Evolutionary conservation across 1,284 basidiomycete genomes (phyloP).

Genomic region (Ceratobasidium sp.): DNA sequence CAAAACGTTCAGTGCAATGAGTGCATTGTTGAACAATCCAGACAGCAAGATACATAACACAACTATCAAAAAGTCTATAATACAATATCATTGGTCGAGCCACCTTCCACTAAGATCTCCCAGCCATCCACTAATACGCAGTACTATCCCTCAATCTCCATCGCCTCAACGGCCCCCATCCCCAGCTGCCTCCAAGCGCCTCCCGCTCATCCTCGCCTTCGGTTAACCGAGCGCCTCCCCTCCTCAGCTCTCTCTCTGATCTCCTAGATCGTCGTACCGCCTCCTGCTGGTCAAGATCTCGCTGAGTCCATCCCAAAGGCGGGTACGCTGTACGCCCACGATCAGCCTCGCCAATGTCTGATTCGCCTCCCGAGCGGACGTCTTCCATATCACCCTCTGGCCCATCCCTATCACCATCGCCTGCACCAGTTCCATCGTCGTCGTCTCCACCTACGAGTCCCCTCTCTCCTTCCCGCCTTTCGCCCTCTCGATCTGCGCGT

Average conservation of each 20-base stretch:
- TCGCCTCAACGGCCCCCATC: conserved; percentile 77
- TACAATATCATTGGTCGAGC: background rate
- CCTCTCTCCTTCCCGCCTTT: conserved; percentile 50
- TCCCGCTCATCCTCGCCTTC: conserved; percentile 23
- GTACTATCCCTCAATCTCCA: conserved; percentile 82
- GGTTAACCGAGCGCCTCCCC: conserved; percentile 48
- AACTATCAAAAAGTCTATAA: background rate
- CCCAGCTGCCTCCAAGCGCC: conserved; percentile 63
- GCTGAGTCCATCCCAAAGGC: conserved; percentile 20
- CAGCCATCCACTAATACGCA: conserved; percentile 60
- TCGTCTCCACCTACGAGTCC: conserved; percentile 46
- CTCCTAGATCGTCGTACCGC: conserved; percentile 19
- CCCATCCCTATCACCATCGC: conserved; percentile 41
- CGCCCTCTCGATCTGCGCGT: conserved; percentile 51
- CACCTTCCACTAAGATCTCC: background rate
- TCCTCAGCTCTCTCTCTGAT: conserved; percentile 48
- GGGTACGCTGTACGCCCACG: conserved; percentile 16
- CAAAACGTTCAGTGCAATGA: too few relatives aligned
- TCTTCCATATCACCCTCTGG: conserved; percentile 46
- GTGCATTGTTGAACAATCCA: too few relatives aligned
- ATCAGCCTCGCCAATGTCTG: conserved; percentile 33
- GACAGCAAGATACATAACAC: background rate
- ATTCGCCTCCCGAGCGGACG: conserved; percentile 45
- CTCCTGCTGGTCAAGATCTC: conserved; percentile 13
- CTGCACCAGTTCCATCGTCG: conserved; percentile 39